These are phyloP conservation scores for Pichia californica DNA, from an alignment of 805 yeast genomes.

Conservation along the genomic window DNA sequence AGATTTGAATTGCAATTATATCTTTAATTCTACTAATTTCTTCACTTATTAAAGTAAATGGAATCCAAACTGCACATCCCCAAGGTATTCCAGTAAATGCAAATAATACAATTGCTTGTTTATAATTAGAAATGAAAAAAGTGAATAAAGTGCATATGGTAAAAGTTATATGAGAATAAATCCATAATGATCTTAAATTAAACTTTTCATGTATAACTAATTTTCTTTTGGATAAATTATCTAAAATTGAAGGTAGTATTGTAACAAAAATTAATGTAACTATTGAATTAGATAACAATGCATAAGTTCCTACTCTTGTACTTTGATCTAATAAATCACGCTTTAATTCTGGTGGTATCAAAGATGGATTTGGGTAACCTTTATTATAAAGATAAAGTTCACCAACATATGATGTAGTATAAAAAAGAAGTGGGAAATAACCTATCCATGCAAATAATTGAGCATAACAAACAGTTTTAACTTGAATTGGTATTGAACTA, in stretches of 20 bases:
- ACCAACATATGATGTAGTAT: constrained; percentile 60
- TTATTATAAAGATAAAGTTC: constrained; percentile 43
- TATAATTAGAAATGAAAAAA: constrained; percentile 36
- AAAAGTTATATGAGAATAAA: constrained; percentile 43
- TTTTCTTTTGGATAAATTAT: constrained; percentile 1
- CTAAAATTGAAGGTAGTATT: constrained; percentile 38
- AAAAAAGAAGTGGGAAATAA: constrained; percentile 59
- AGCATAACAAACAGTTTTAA: constrained; percentile 44
- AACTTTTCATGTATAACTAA: constrained; percentile 7
- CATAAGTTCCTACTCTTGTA: constrained; percentile 46
- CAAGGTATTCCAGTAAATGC: constrained; percentile 54
- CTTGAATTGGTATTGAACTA: constrained; percentile 41
- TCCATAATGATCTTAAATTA: constrained; percentile 41
- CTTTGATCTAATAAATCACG: constrained; percentile 36
- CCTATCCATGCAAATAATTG: constrained; percentile 67
- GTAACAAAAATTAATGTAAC: constrained; percentile 40
- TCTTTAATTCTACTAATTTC: constrained; percentile 48
- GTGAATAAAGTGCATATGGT: constrained; percentile 42
- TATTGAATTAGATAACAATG: constrained; percentile 43
- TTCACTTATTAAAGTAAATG: constrained; percentile 55
- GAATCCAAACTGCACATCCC: constrained; percentile 65
- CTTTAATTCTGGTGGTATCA: constrained; percentile 34
- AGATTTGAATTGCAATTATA: constrained; percentile 31
- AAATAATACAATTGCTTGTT: constrained; percentile 41
- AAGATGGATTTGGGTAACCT: constrained; percentile 33